These are phyloP conservation scores for Claviceps pazoutovae DNA, from an alignment of 2,329 filamentous ascomycete genomes.

Conservation along the genomic window DNA sequence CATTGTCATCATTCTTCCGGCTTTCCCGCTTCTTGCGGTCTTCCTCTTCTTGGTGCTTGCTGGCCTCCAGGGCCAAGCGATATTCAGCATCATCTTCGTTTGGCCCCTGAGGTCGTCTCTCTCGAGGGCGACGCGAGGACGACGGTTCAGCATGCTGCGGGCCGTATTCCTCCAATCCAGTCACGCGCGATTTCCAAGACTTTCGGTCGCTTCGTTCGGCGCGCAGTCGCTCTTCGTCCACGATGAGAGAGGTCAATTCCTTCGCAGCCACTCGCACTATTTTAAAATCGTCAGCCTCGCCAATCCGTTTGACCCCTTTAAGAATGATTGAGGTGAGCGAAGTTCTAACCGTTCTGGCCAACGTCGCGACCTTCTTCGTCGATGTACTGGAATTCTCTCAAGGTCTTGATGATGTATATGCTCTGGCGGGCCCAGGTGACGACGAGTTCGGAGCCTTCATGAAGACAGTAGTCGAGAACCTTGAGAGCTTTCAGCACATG, in stretches of 20 bases:
- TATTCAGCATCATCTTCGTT: slow-evolving; percentile 89
- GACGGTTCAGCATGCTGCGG: slow-evolving; percentile 29
- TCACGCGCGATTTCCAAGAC: slow-evolving; percentile 92
- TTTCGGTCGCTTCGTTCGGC: slow-evolving; percentile 83
- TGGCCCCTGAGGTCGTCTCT: slow-evolving; percentile 31
- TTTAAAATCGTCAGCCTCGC: slow-evolving; percentile 6
- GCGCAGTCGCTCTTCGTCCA: slow-evolving; percentile 86
- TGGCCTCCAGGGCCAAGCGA: slow-evolving; percentile 80
- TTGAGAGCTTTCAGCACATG: slow-evolving; percentile 96
- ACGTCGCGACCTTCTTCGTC: slow-evolving; percentile 94
- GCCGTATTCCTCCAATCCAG: slow-evolving; percentile 73
- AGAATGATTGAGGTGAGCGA: background rate
- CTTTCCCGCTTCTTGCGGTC: slow-evolving; percentile 61
- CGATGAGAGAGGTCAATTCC: slow-evolving; percentile 79
- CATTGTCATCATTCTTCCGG: slow-evolving; percentile 40
- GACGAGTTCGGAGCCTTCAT: slow-evolving; percentile 90
- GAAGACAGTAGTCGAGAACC: slow-evolving; percentile 92
- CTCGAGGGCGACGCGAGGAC: slow-evolving; percentile 30
- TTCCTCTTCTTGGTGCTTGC: slow-evolving; percentile 89
- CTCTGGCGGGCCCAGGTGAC: slow-evolving; percentile 98
- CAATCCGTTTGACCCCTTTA: background rate
- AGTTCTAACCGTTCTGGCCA: slow-evolving; percentile 73
- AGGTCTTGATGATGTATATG: slow-evolving; percentile 95
- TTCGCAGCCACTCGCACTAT: slow-evolving; percentile 90
- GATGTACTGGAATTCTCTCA: slow-evolving; percentile 92